Conservation (phyloP, 805 yeast genomes). For the Metschnikowia koreensis region DNA sequence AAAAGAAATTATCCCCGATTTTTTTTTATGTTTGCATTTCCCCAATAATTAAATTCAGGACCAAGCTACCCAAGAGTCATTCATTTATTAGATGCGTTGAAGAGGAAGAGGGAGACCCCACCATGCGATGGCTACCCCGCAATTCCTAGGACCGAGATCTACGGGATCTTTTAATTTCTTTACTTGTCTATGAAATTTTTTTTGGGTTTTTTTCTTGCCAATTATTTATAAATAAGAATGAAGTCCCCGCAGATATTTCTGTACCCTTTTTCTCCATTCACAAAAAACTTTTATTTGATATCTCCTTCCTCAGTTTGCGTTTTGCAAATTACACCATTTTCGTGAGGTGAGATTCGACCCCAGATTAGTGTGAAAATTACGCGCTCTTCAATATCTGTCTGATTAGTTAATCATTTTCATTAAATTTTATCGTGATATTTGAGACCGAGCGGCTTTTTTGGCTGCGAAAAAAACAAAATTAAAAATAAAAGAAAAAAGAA, state of each 20-base stretch:
- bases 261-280: background rate
- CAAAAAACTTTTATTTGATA: background rate
- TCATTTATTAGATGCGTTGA: conserved; percentile 6
- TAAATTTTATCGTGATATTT: background rate
- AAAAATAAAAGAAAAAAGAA: background rate
- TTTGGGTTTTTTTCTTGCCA: background rate
- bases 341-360: background rate
- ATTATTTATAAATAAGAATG: too few relatives aligned
- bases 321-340: background rate
- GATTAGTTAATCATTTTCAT: background rate
- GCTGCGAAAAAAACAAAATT: conserved; percentile 1
- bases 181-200: background rate
- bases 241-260: background rate
- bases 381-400: background rate
- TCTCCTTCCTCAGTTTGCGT: background rate
- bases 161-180: background rate
- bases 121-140: conserved; percentile 8
- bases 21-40: background rate
- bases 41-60: background rate
- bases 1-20: background rate
- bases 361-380: background rate
- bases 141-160: background rate
- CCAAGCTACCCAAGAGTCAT: conserved; percentile 3
- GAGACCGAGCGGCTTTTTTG: background rate
- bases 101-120: conserved; percentile 1